Percentiles rank a stretch among this genome's conserved stretches.
Evolutionary conservation across 176 grass and related monocot species (phyloP).

Genomic region (Cenchrus purpureus): DNA sequence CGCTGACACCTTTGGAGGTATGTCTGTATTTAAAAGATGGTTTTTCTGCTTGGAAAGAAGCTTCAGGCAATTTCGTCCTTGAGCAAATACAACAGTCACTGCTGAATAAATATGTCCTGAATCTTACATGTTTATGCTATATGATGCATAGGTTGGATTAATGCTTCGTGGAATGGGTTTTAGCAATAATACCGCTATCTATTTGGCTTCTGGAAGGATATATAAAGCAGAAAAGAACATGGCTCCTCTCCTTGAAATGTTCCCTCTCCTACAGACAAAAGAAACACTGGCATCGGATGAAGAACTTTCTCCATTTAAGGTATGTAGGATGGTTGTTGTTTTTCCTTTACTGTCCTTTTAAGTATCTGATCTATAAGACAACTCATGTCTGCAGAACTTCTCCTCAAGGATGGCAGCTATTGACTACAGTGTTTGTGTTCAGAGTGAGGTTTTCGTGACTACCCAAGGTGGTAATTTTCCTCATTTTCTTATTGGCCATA

Average conservation of each 20-base stretch:
- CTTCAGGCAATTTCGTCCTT: conserved; percentile 22
- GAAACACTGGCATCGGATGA: conserved; percentile 85
- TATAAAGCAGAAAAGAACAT: conserved; percentile 96
- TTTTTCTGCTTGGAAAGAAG: conserved; percentile 23
- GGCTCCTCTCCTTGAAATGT: conserved; percentile 98
- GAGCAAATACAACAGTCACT: conserved; percentile 17
- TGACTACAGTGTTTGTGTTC: conserved; percentile 91
- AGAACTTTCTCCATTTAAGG: conserved; percentile 91
- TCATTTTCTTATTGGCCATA: conserved; percentile 91
- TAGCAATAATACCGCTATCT: conserved; percentile 84
- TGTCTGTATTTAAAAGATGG: conserved; percentile 25
- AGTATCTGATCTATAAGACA: conserved; percentile 26
- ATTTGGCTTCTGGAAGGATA: conserved; percentile 98
- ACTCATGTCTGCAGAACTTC: conserved; percentile 68
- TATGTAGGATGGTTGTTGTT: conserved; percentile 30
- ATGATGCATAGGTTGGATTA: conserved; percentile 77
- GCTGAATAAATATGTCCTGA: background rate
- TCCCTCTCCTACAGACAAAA: conserved; percentile 95
- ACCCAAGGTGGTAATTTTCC: conserved; percentile 99
- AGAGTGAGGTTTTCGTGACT: conserved; percentile 94
- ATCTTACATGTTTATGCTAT: conserved; percentile 33
- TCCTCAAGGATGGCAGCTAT: conserved; percentile 98
- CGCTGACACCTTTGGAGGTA: conserved; percentile 99
- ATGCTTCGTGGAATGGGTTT: conserved; percentile 97
- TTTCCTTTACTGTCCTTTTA: background rate